Conservation (phyloP, 2,329 filamentous ascomycete species). For the Penicillium vulpinum region DNA sequence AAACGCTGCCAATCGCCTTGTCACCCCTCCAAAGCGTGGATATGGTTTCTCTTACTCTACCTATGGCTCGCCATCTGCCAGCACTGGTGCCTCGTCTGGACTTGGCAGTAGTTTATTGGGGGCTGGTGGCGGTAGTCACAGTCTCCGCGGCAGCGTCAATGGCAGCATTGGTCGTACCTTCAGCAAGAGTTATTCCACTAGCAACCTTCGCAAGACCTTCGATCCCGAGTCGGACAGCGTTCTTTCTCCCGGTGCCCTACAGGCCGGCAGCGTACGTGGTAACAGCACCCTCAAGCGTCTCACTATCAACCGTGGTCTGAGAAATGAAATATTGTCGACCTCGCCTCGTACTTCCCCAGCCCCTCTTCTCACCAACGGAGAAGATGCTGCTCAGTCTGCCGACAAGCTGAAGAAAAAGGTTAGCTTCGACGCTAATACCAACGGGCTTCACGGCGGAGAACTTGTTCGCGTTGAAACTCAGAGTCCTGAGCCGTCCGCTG, state of each 20-base stretch:
- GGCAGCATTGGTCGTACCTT: conserved; percentile 69
- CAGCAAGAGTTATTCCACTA: conserved; percentile 85
- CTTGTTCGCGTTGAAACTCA: conserved; percentile 54
- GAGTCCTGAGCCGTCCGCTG: conserved; percentile 55
- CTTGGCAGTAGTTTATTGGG: conserved; percentile 62
- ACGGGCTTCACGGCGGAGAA: conserved; percentile 48
- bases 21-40: conserved; percentile 80
- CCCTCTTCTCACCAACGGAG: conserved; percentile 36
- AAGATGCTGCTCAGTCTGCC: conserved; percentile 39
- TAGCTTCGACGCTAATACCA: conserved; percentile 76
- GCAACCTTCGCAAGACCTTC: conserved; percentile 78
- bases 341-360: conserved; percentile 31
- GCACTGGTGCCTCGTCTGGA: conserved; percentile 67
- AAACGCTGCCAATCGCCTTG: conserved; percentile 72
- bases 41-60: conserved; percentile 93
- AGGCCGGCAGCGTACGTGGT: conserved; percentile 64
- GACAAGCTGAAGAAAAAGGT: conserved; percentile 70
- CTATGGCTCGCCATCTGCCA: conserved; percentile 77
- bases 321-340: conserved; percentile 61
- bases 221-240: conserved; percentile 78
- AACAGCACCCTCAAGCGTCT: conserved; percentile 81
- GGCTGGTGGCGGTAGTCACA: conserved; percentile 36
- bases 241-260: conserved; percentile 80
- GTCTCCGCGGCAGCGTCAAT: conserved; percentile 39
- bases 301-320: conserved; percentile 84